phyloP scores from a whole-genome alignment of 306 rosid species.

The Datisca glomerata region DNA sequence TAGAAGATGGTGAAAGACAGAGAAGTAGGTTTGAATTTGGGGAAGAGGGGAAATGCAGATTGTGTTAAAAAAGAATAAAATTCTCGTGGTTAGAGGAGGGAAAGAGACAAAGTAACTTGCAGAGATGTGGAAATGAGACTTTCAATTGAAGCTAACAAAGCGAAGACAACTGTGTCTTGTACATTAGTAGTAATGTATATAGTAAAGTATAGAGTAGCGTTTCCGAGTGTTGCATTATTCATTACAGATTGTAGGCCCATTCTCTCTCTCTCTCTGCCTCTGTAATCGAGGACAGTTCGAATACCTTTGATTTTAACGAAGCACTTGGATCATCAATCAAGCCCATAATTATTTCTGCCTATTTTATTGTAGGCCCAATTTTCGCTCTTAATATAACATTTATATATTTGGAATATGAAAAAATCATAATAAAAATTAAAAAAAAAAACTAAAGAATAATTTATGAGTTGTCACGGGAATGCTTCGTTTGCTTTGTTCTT shows the following conservation, averaged over 20 bases:
- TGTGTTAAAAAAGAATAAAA: slow-evolving; percentile 3
- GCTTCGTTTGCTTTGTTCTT: too few species aligned
- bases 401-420: too few species aligned
- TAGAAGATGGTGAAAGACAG: background rate
- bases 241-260: slow-evolving; percentile 3
- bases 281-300: slow-evolving; percentile 6
- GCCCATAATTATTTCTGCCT: too few species aligned
- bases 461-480: too few species aligned
- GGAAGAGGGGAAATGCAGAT: slow-evolving; percentile 3
- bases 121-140: slow-evolving; percentile 11
- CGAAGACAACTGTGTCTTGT: too few species aligned
- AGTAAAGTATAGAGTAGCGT: background rate
- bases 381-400: too few species aligned
- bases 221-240: background rate
- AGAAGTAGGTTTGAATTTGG: slow-evolving; percentile 4
- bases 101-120: slow-evolving; percentile 19
- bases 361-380: too few species aligned
- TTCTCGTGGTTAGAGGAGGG: slow-evolving; percentile 5
- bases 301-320: background rate
- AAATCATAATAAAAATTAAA: too few species aligned
- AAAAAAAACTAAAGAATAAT: too few species aligned
- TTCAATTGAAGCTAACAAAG: slow-evolving; percentile 2
- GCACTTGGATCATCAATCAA: too few species aligned
- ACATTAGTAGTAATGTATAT: too few species aligned
- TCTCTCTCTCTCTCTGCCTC: slow-evolving; percentile 12